Conservation (phyloP, 2,329 filamentous ascomycete genomes). For the Trichoderma lentiforme region DNA sequence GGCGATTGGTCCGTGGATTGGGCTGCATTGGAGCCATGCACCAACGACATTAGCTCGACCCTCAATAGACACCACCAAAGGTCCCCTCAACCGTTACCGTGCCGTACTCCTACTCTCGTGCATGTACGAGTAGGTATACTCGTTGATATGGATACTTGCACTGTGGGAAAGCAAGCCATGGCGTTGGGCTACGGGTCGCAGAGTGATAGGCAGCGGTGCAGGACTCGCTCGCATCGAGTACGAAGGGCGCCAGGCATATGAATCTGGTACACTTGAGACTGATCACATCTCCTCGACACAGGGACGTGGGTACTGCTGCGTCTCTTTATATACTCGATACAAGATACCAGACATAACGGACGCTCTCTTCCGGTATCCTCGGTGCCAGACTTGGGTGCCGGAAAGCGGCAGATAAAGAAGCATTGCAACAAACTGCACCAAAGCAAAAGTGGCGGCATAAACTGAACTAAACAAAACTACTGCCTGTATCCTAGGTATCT, state of each 20-base stretch:
- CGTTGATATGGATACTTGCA: background rate
- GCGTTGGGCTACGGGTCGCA: conserved; percentile 12
- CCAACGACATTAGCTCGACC: conserved; percentile 8
- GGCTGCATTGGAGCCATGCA: conserved; percentile 13
- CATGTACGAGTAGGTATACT: background rate
- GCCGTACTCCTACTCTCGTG: background rate
- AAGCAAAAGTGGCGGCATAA: background rate
- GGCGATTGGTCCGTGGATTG: conserved; percentile 6
- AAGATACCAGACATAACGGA: background rate
- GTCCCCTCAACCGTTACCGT: background rate
- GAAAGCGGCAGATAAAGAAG: background rate
- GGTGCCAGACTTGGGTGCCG: conserved; percentile 1
- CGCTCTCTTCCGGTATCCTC: background rate
- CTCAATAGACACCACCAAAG: conserved; percentile 1
- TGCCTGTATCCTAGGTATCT: background rate
- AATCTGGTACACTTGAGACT: background rate
- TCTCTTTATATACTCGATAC: background rate
- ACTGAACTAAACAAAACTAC: background rate
- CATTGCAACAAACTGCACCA: background rate
- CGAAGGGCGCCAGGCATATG: background rate
- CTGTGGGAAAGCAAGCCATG: background rate
- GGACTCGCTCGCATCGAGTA: background rate
- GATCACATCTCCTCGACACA: background rate
- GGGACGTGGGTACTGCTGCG: background rate
- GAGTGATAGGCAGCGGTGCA: conserved; percentile 12